Base-by-base conservation (phyloP, 1,139 yeast genomes). In the Sugiyamaella castrensis region DNA sequence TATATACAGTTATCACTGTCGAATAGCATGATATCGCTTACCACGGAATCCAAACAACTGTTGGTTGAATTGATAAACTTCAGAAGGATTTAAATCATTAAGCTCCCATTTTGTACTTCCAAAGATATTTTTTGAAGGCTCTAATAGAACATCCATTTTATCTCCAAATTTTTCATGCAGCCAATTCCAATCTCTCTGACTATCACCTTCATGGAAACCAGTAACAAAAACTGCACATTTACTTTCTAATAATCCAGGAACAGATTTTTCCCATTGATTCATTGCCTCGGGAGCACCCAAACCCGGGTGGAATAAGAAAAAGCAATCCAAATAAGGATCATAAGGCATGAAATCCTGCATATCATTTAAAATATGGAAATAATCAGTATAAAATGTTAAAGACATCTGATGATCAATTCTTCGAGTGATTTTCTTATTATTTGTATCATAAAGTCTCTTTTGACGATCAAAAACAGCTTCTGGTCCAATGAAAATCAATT, bases 291-390 rank as follows among this genome's bases (percentile, higher is more conserved):
- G 87, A 15, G 95, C 86, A 27, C 88, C 84, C 67, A 89, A 79
- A 39, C 96, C 96, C 1, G 98, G 98, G 67, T 92, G 98, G 84
- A 91, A 92, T 47, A 87, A 73, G 76, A 88, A 89, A 71, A 92
- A 92, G 28, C 82, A 80, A 67, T 92, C 98, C 66, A 87, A 77
- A 68, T 91, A 92, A 37, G 99, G 98, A 68, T 92, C 98, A 67
- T 91, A 92, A 12, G 98, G 98, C 82, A 89, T 88, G 66, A 92
- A 84, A 69, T 91, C 97, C 60, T 92, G 95, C 51, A 87, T 84
- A 59, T 88, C 88, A 68, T 92, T 95, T 52, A 86, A 75, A 45
- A 86, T 92, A 64, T 89, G 89, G 80, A 92, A 92, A 68, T 84
- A 91, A 62, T 86, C 85, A 1, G 98, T 87, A 67, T 91, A 96